Evolutionary conservation across 768 basidiomycete genomes (phyloP).

Genomic region (Xanthoconium purpureum): DNA sequence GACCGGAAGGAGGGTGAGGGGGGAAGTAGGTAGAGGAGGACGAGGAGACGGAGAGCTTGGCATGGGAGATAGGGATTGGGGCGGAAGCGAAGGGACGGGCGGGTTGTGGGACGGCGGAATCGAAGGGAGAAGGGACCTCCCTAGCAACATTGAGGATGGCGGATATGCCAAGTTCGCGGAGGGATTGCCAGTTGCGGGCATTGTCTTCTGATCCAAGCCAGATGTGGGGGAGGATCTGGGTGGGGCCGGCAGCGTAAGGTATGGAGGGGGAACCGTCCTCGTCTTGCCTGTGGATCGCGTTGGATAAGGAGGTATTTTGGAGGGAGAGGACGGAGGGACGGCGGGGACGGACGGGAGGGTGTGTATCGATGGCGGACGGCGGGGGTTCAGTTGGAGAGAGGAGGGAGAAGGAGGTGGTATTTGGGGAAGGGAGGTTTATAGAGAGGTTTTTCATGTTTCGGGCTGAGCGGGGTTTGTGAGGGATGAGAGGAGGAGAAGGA

Average conservation of each 20-base stretch:
- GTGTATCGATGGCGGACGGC: slow-evolving; percentile 18
- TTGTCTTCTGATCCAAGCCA: slow-evolving; percentile 94
- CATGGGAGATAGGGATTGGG: slow-evolving; percentile 51
- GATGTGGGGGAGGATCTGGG: slow-evolving; percentile 79
- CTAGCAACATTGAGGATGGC: slow-evolving; percentile 91
- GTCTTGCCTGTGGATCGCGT: slow-evolving; percentile 60
- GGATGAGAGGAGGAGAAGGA: background rate
- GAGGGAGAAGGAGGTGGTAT: slow-evolving; percentile 14
- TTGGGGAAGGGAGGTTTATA: slow-evolving; percentile 49
- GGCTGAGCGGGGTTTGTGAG: background rate
- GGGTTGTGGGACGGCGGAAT: slow-evolving; percentile 44
- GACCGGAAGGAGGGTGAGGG: slow-evolving; percentile 61
- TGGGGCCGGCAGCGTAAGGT: slow-evolving; percentile 78
- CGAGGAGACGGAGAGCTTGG: slow-evolving; percentile 34
- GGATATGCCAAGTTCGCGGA: slow-evolving; percentile 69
- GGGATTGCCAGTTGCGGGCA: slow-evolving; percentile 73
- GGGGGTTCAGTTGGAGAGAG: slow-evolving; percentile 30
- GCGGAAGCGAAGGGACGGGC: slow-evolving; percentile 65
- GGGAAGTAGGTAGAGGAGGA: slow-evolving; percentile 60
- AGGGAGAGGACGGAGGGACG: slow-evolving; percentile 75
- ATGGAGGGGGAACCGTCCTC: slow-evolving; percentile 58
- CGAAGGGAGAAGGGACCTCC: slow-evolving; percentile 77
- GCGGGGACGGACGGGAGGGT: slow-evolving; percentile 41
- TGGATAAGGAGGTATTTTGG: slow-evolving; percentile 47
- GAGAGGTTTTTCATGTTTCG: slow-evolving; percentile 79